Percentiles rank a stretch among this genome's conserved stretches.
These are phyloP conservation scores for Trichoderma brevicompactum DNA, from an alignment of 2,329 filamentous ascomycete genomes.

Conservation along the genomic window DNA sequence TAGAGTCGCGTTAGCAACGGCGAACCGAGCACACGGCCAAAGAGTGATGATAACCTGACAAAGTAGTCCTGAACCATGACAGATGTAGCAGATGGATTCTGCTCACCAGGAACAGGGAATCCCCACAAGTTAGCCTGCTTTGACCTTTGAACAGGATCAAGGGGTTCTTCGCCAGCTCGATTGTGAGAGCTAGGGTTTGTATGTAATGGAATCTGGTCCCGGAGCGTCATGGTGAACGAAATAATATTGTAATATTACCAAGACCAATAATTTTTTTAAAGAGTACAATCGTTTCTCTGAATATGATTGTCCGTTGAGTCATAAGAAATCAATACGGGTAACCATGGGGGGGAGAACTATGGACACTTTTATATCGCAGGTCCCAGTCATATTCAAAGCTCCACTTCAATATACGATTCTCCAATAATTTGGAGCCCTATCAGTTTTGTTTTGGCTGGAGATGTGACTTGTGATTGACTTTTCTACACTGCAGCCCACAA, in stretches of 20 bases:
- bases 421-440: background rate
- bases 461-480: background rate
- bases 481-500: background rate
- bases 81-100: slow-evolving; percentile 4
- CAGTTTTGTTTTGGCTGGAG: background rate
- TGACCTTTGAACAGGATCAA: background rate
- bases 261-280: background rate
- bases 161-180: background rate
- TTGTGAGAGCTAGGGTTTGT: background rate
- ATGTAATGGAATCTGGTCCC: background rate
- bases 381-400: background rate
- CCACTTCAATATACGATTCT: background rate
- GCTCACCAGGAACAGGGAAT: slow-evolving; percentile 4
- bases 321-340: background rate
- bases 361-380: background rate
- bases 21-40: background rate
- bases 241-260: background rate
- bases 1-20: background rate
- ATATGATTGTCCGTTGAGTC: background rate
- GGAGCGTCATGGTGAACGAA: background rate
- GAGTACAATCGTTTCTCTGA: background rate
- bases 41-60: background rate
- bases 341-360: background rate
- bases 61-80: slow-evolving; percentile 11
- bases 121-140: background rate